Conservation (phyloP, 2,329 filamentous ascomycete species). For the Pestalotiopsis sp. region DNA sequence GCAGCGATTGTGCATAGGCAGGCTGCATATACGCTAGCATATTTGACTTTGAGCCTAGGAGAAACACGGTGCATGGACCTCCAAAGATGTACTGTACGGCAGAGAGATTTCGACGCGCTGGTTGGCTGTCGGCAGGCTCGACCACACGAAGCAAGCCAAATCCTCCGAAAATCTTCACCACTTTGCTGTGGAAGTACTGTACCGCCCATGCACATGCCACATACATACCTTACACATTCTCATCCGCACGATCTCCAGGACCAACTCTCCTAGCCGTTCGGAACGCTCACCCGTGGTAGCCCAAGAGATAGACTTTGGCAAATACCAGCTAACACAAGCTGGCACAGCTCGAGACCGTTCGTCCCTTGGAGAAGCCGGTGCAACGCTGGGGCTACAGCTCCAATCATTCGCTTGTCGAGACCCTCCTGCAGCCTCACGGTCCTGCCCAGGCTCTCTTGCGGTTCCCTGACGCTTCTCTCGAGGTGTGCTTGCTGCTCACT, state of each 20-base stretch:
- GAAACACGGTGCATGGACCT: no score
- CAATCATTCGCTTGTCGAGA: not conserved
- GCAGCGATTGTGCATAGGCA: no score
- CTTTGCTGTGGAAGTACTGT: not conserved
- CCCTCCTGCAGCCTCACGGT: no score
- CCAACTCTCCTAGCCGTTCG: not conserved
- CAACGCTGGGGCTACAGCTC: not conserved
- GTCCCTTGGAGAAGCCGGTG: not conserved
- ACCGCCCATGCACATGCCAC: not conserved
- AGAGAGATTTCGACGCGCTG: no score
- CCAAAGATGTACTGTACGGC: no score
- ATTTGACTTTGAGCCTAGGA: no score
- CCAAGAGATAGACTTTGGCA: slow-evolving; percentile 1
- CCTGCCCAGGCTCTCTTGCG: no score
- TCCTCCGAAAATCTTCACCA: not conserved
- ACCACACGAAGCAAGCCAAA: not conserved
- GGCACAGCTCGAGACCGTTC: not conserved
- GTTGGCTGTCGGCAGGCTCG: no score
- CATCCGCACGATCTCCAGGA: not conserved
- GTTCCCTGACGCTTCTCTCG: not conserved
- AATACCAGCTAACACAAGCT: slow-evolving; percentile 4
- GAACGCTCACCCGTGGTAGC: not conserved
- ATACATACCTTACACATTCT: not conserved
- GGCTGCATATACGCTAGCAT: no score
- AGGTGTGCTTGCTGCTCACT: not conserved